Conservation (phyloP, 257 asterid genomes). For the Echium plantagineum region DNA sequence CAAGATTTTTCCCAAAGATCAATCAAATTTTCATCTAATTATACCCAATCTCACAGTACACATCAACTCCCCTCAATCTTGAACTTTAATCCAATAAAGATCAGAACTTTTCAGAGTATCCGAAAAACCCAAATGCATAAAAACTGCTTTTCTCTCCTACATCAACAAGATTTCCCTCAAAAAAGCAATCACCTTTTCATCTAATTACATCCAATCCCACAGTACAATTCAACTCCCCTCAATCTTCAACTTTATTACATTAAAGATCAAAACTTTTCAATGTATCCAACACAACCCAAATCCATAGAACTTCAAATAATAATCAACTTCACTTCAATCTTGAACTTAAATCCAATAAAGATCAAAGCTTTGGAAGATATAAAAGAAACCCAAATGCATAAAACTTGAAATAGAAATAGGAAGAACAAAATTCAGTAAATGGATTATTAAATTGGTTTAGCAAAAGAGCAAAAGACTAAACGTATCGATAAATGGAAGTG, state of each 20-base stretch:
- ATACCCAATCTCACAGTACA: constrained; percentile 29
- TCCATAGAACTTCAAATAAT: constrained; percentile 3
- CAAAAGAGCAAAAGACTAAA: constrained; percentile 1
- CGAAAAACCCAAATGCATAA: too few species aligned
- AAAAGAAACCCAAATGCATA: constrained; percentile 2
- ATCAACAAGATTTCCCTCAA: too few species aligned
- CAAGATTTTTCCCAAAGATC: constrained; percentile 2
- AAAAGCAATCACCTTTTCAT: constrained; percentile 24
- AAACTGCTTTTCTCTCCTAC: too few species aligned
- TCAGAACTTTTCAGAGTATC: neutral
- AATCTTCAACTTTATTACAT: neutral
- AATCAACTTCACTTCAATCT: neutral
- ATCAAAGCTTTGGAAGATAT: constrained; percentile 9
- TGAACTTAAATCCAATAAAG: constrained; percentile 3
- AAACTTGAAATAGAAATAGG: constrained; percentile 4
- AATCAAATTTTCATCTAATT: constrained; percentile 24
- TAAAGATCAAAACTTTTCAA: constrained; percentile 10
- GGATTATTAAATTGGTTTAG: constrained; percentile 18
- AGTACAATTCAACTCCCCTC: constrained; percentile 12
- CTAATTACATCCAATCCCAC: constrained; percentile 24
- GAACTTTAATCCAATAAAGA: neutral
- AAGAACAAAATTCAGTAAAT: constrained; percentile 8
- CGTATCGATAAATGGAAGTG: constrained; percentile 10
- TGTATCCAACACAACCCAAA: constrained; percentile 4
- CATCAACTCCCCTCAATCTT: constrained; percentile 3